Base-by-base conservation (phyloP, 306 rosid species). In the Dicorynia guianensis region DNA sequence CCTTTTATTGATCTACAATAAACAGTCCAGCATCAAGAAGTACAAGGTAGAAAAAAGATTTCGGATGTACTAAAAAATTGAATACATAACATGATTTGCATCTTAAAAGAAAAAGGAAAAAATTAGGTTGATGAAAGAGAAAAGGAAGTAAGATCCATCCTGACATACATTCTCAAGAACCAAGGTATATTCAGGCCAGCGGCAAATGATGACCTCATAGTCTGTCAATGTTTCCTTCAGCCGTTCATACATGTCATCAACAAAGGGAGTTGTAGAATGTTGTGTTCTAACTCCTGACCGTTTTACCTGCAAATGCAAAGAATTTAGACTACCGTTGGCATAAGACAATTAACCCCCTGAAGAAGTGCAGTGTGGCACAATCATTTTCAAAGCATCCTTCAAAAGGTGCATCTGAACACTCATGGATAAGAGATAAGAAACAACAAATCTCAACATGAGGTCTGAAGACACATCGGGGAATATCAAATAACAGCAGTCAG, bases 251-350 rank as follows among this genome's bases (percentile, higher is more conserved):
- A 96, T 92, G 66, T 96, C 99, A 87, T 89, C 99, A 42, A 96
- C 82, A 86, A 96, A 96, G 62, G 99, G 99, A 75, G 99, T 96
- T 4, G 99, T 96, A 48, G 93, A 92, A 83, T 96, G 99, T 35
- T 77, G 97, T 42, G 98, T 96, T 84, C 86, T 89, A 71, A 90
- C 97, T 76, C 99, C 99, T 3, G 98, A 89, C 99, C 99, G 92
- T 84, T 96, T 96, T 49, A 96, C 97, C 99, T 96, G 89, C 86
- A 86, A 84, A 64, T 74, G 52, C 35, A 73, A 65, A 50, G 81
- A n/a, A 39, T 66, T 88, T 30, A 86, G 80, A 25, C 48, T 52
- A 79, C 70, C 57, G 17, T 55, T 35, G 72, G 54, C 60, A 69
- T 52, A 55, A 59, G 63, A 67, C 48, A 72, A 15, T 58, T 52